phyloP scores from a whole-genome alignment of 2,329 filamentous ascomycete genomes.

The Aspergillus puulaauensis region DNA sequence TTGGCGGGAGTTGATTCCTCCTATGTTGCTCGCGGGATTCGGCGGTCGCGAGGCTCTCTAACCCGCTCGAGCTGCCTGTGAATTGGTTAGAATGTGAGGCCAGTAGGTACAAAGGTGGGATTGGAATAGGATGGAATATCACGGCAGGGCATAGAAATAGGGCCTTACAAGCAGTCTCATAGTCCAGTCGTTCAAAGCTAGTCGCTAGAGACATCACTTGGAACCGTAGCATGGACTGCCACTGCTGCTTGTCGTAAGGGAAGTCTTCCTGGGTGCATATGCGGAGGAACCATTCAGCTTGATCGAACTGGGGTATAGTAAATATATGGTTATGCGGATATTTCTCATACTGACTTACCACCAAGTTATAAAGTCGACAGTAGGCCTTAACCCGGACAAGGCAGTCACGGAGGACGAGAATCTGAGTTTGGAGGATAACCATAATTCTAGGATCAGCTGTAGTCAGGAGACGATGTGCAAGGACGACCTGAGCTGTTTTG shows the following conservation, averaged over 20 bases:
- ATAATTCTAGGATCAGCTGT: background rate
- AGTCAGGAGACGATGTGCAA: background rate
- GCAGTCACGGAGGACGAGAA: background rate
- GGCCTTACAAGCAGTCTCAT: background rate
- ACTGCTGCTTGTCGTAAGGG: background rate
- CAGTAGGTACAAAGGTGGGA: too few relatives aligned
- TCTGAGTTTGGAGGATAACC: background rate
- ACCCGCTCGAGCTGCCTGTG: background rate
- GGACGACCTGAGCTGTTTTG: background rate
- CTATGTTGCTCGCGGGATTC: background rate
- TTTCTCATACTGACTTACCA: background rate
- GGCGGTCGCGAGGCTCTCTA: background rate
- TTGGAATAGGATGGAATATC: too few relatives aligned
- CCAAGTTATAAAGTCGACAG: background rate
- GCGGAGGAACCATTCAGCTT: background rate
- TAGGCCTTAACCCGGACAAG: background rate
- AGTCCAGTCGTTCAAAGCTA: background rate
- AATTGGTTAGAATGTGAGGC: background rate
- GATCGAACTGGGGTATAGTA: background rate
- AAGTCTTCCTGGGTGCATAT: background rate
- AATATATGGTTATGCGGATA: background rate
- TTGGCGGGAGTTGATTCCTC: background rate
- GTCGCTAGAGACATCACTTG: background rate
- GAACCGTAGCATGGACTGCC: background rate
- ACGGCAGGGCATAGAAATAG: too few relatives aligned